These are phyloP conservation scores for Clonostachys sp. DNA, from an alignment of 2,329 filamentous ascomycete genomes.

Conservation along the genomic window DNA sequence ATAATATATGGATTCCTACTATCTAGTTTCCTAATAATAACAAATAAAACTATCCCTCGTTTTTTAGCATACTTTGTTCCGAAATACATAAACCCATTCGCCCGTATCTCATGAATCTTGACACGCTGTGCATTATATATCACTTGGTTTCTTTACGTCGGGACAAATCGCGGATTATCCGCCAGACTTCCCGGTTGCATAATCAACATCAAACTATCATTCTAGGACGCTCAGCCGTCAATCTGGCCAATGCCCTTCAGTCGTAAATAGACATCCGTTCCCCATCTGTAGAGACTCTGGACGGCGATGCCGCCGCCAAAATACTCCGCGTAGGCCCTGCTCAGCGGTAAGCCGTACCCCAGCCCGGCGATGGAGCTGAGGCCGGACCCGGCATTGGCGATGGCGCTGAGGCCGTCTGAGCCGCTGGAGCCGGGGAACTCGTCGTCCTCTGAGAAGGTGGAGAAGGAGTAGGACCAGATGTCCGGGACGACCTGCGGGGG, in stretches of 20 bases:
- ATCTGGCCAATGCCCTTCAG: conserved; percentile 60
- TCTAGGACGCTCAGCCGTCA: conserved; percentile 14
- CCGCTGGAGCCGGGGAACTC: conserved; percentile 33
- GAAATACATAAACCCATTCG: too few species aligned
- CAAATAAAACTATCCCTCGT: too few species aligned
- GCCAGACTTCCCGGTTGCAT: neutral
- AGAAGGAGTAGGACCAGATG: conserved; percentile 97
- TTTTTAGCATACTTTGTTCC: too few species aligned
- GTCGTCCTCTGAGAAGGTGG: conserved; percentile 73
- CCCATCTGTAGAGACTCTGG: conserved; percentile 97
- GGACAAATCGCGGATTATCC: neutral
- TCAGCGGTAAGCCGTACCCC: conserved; percentile 87
- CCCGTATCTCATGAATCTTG: too few species aligned
- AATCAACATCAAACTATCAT: neutral
- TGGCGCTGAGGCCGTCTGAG: conserved; percentile 61
- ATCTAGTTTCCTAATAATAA: too few species aligned
- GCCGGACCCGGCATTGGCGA: conserved; percentile 67
- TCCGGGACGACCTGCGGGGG: conserved; percentile 75
- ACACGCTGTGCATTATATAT: neutral
- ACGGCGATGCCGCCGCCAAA: conserved; percentile 93
- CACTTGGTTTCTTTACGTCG: neutral
- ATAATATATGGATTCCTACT: too few species aligned
- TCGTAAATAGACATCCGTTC: conserved; percentile 63
- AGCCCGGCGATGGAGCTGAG: conserved; percentile 85
- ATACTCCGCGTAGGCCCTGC: conserved; percentile 93